phyloP scores from a whole-genome alignment of 441 rosid species.

The Isatis lusitanica region DNA sequence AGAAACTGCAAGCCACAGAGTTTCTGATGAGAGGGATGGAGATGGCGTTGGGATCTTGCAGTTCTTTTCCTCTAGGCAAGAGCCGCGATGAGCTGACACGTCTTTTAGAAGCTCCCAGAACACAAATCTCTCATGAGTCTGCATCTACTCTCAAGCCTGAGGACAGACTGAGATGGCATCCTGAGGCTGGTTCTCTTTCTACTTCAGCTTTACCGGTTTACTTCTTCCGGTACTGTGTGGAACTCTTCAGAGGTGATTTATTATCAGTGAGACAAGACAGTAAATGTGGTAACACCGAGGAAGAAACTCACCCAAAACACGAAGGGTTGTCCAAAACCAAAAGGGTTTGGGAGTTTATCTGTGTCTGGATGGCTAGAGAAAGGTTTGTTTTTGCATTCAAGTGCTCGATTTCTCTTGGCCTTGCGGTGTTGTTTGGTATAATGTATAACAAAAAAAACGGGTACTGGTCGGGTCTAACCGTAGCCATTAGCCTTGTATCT shows the following conservation, averaged over 20 bases:
- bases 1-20: constrained; percentile 49
- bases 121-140: constrained; percentile 37
- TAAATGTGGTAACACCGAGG: constrained; percentile 11
- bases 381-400: constrained; percentile 59
- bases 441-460: constrained; percentile 53
- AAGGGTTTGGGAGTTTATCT: constrained; percentile 23
- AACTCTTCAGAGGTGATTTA: constrained; percentile 51
- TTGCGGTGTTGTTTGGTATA: constrained; percentile 71
- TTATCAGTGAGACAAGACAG: constrained; percentile 17
- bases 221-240: constrained; percentile 64
- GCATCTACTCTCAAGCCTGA: constrained; percentile 46
- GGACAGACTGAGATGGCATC: constrained; percentile 29
- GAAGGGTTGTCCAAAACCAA: constrained; percentile 19
- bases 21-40: constrained; percentile 60
- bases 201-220: constrained; percentile 49
- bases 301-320: constrained; percentile 20
- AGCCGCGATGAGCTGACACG: constrained; percentile 42
- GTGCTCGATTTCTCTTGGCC: constrained; percentile 70
- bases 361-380: constrained; percentile 36
- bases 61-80: constrained; percentile 50
- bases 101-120: constrained; percentile 37
- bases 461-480: constrained; percentile 78
- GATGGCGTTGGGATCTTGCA: constrained; percentile 54
- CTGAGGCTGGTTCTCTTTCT: constrained; percentile 35
- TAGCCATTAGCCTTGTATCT: constrained; percentile 62